Evolutionary conservation across 805 yeast species (phyloP), one percentile per base, ranked within the genome.

Genomic region (Komagataella pastoris): DNA sequence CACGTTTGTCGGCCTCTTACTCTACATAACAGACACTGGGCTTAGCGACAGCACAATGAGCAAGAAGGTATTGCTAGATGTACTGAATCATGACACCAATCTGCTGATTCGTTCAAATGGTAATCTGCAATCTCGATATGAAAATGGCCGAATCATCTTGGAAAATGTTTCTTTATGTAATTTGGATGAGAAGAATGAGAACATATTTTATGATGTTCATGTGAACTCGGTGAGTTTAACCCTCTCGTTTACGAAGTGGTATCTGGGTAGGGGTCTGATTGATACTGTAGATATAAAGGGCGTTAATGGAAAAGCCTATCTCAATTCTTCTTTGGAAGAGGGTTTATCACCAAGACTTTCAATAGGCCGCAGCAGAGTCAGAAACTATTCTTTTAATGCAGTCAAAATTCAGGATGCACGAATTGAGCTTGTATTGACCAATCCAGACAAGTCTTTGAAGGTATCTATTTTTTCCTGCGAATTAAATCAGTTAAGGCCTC

Each of bases 161-260:
- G 8, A 49, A 49, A 17, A 58, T 55, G 3, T 47, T 21, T 7
- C 14, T 30, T 5, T 30, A 8, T 30, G 14, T 30, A 30, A 30
- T 8, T 30, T 30, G 40, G 72, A 69, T 52, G 96, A 85, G 58
- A 96, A 88, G 62, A 97, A 97, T 1, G 91, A 93, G 65, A 91
- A 90, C 66, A 91, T 99, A 0, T 99, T 93, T 63, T 93, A 84
- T 63, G 99, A 93, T 65, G 64, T 93, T 44, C 87, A 95, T 0
- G 85, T 93, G 14, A 96, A 91, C 53, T 85, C 85, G 57, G 82
- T 90, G 10, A 82, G 83, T 51, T 77, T 93, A 0, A 81, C 95
- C 1, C 68, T 93, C n/a, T 85, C 95, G 10, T 79, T 93, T 57
- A 72, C 78, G 51, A 88, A 88, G 60, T 93, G 97, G 95, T 69